Base-by-base conservation (phyloP, 1,139 yeast genomes). In the Hyphopichia pseudoburtonii region DNA sequence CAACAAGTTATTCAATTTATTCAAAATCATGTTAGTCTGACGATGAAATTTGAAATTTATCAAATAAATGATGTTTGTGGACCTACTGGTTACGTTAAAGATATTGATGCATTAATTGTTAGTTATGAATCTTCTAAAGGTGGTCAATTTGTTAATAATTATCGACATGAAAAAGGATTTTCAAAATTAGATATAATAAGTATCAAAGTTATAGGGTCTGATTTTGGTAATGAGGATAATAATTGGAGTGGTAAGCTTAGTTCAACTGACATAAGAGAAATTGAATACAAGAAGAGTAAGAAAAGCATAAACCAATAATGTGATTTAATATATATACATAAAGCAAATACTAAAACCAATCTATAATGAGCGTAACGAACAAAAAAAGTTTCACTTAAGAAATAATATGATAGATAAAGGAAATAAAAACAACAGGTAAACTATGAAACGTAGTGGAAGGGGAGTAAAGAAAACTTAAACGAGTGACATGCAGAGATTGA, bases 31-130 rank as follows among this genome's bases (percentile, higher is more conserved):
- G 56, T 82, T 17, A 66, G 66, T 34, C 78, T 83, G 2, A 28
- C 32, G 3, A 39, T 53, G n/a, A 48, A 52, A 0, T 56, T 80
- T 17, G 63, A 62, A 30, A 47, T 67, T 5, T 76, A 73, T 37
- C 79, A 84, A 50, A 81, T 94, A 28, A 76, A 80, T 42, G 98
- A 94, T 56, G 76, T 90, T 1, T 89, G 95, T 61, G 99, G 99
- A 0, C 98, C 98, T 2, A 89, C 98, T 0, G 96, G 90, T 0
- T 72, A 75, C n/a, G 70, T 86, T 3, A 70, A 72, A 17, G 82
- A 80, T 28, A 87, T 94, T 30, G 85, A 89, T 47, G 85, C 89
- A 0, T 71, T 94, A 38, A 80, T 90, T 0, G 80, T 92, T 6
- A 86, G 96, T 47, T 70, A 78, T 30, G 98, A 94, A 52, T 85